Evolutionary conservation across 148 eudicot genomes (phyloP), one percentile per base, ranked within the genome.

Genomic region (Camellia granthamiana): DNA sequence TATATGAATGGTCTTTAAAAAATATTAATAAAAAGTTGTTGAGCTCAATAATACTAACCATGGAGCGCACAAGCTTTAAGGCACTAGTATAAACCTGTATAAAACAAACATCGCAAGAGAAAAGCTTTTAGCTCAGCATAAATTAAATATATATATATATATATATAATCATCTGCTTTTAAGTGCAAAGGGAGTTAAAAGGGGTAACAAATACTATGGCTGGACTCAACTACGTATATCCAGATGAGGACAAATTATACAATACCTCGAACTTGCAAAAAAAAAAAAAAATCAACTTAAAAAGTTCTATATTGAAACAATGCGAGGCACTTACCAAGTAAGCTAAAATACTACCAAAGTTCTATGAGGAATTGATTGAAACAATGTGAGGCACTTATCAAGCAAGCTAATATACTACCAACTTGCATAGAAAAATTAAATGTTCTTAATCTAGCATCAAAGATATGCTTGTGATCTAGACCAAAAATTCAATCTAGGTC

Each of bases 31-130:
- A 18, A 56, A 46, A 44, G 4, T 11, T 16, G 54, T n/a, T n/a
- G n/a, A 51, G 68, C 49, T 42, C 56, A 63, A 81, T 49, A 80
- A 68, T 43, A 80, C 93, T 86, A 69, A 93, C 99, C 99, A 95
- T 93, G 69, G 97, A 95, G 41, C 99, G 96, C 65, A 95, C 99
- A 5, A 95, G 94, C 91, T 93, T 95, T 81, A 95, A 85, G 69
- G 97, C 99, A 90, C 99, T 95, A 59, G 89, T 90, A 81, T 95
- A 95, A 72, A 95, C 98, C 98, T 95, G 88, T 47, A 69, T 81
- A 79, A n/a, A 71, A 61, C 55, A 59, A 69, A 77, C 58, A 75
- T 30, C 72, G 56, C 54, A 38, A 52, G 19, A 46, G 62, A 78
- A 56, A 38, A 71, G 71, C 8, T 60, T 58, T 66, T 56, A 23